phyloP scores from a whole-genome alignment of 441 rosid species.

The Lagerstroemia fauriei region DNA sequence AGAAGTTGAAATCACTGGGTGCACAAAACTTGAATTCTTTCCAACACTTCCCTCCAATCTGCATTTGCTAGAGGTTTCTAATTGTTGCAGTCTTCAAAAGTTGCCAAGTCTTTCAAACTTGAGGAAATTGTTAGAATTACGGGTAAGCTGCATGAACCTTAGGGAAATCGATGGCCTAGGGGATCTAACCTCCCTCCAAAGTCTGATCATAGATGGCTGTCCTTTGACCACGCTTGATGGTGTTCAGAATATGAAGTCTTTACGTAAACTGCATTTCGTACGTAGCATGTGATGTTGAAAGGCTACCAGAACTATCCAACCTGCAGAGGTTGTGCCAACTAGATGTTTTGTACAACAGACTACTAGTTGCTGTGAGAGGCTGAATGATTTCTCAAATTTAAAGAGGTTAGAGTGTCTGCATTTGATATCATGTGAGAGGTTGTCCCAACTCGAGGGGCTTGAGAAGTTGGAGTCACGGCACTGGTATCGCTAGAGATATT shows the following conservation, averaged over 20 bases:
- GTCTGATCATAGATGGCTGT: background rate
- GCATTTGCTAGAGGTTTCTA: background rate
- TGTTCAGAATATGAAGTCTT: background rate
- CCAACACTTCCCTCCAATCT: background rate
- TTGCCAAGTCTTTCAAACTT: conserved; percentile 1
- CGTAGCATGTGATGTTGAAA: background rate
- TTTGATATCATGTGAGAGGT: too few relatives aligned
- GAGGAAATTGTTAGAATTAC: background rate
- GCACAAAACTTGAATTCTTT: background rate
- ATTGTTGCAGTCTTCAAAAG: background rate
- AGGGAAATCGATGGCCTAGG: background rate
- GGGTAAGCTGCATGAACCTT: background rate
- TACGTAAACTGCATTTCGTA: background rate
- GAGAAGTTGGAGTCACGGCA: background rate
- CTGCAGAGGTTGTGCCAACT: background rate
- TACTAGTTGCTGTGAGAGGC: background rate
- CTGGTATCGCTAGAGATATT: background rate
- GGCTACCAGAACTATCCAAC: background rate
- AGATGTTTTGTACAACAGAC: too few relatives aligned
- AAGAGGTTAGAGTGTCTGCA: too few relatives aligned
- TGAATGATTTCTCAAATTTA: background rate
- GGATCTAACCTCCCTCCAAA: background rate
- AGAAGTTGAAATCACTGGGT: background rate
- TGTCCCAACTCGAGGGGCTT: background rate
- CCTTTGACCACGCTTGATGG: background rate